A percentile compares a stretch with the other conserved stretches of the same genome.
phyloP scores from a whole-genome alignment of 2,329 filamentous ascomycete genomes.

The Botrytis sinoallii region DNA sequence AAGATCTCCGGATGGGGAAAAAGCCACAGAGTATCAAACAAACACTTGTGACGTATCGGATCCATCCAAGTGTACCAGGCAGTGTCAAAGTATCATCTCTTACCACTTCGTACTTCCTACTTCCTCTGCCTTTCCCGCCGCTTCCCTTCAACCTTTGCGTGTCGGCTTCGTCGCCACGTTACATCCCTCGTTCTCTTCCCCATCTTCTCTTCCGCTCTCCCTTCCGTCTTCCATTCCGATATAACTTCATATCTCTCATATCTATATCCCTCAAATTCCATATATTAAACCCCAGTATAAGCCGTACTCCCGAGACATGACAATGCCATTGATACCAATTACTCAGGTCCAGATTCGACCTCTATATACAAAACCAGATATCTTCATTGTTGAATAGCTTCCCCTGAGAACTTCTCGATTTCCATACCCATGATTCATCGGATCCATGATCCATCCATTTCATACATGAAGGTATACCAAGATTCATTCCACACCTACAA shows the following conservation, averaged over 20 bases:
- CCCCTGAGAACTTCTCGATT: background rate
- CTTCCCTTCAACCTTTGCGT: background rate
- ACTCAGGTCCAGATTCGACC: background rate
- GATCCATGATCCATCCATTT: background rate
- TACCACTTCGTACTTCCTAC: background rate
- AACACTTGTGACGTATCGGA: background rate
- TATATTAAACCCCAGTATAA: background rate
- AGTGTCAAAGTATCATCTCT: background rate
- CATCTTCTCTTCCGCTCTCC: background rate
- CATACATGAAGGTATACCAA: background rate
- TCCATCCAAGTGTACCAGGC: background rate
- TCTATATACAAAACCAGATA: background rate
- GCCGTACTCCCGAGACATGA: background rate
- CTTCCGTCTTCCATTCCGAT: background rate
- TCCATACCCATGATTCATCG: background rate
- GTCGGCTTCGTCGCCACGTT: background rate
- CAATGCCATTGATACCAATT: background rate
- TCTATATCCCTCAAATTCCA: background rate
- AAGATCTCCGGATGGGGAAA: constrained; percentile 1
- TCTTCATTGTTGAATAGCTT: background rate
- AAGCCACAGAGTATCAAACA: background rate
- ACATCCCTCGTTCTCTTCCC: too few relatives aligned
- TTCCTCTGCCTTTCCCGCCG: background rate
- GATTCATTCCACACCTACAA: background rate
- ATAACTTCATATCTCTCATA: background rate